Base-by-base conservation (phyloP, 306 rosid species). In the Lathyrus oleraceus region DNA sequence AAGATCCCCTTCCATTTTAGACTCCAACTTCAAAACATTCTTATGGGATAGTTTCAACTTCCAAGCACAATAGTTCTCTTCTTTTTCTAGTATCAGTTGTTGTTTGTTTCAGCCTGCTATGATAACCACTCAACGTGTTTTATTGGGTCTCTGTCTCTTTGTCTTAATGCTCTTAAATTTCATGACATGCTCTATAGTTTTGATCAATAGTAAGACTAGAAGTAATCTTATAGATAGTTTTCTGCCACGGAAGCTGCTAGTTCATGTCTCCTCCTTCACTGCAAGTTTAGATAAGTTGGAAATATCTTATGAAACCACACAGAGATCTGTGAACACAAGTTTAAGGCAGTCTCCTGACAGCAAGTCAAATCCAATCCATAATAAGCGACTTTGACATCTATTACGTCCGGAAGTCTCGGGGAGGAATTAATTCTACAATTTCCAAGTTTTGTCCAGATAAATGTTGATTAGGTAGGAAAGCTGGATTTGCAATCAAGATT, bases 301-400 rank as follows among this genome's bases (percentile, higher is more conserved):
- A 69, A 51, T 39, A 81, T 49, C 81, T 40, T 32, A 79, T 67
- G 80, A 68, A 74, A 81, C 73, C 67, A 20, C 79, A 52, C 44
- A 71, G 85, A 77, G 64, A 81, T 81, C 94, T 12, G 57, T 68
- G 2, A 79, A 75, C 54, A 47, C 91, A 42, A 87, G 82, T 75
- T 82, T 87, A 75, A 84, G 82, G 84, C 60, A 67, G 72, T 79
- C 87, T 16, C 94, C 96, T 8, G 40, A 74, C 42, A 90, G 89
- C 88, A 81, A 82, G 8, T 86, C 94, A 32, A 90, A 87, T 78
- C 93, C 96, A 43, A 87, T 53, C 43, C 96, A 90, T 42, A 90
- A 90, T 73, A 79, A 78, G 85, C 75, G 79, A 85, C 40, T 57
- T 40, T 32, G 64, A 61, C 45, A 62, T 58, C 10, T 16, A 65